phyloP scores from a whole-genome alignment of 805 yeast genomes.

The Candida insectorum region DNA sequence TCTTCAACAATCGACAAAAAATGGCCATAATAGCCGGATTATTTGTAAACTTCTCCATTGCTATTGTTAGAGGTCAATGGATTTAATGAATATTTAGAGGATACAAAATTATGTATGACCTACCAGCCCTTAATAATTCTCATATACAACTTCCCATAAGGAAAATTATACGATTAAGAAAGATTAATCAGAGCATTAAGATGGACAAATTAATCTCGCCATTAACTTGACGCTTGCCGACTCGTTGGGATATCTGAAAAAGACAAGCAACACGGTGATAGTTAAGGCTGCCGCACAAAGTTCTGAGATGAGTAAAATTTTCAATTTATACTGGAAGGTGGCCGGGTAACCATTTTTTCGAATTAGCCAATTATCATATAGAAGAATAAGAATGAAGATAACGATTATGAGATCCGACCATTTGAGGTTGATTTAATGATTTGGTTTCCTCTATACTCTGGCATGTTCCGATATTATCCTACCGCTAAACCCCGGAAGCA shows the following conservation, averaged over 20 bases:
- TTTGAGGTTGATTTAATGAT: too few relatives aligned
- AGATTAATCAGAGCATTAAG: constrained; percentile 36
- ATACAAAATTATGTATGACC: constrained; percentile 33
- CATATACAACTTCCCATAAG: constrained; percentile 14
- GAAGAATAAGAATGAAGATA: too few relatives aligned
- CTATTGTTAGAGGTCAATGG: constrained; percentile 51
- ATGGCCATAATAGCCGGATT: constrained; percentile 74
- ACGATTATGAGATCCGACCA: too few relatives aligned
- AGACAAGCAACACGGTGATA: constrained; percentile 52
- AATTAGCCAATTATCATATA: too few relatives aligned
- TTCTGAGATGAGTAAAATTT: constrained; percentile 6
- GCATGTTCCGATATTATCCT: too few relatives aligned
- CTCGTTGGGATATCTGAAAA: constrained; percentile 42
- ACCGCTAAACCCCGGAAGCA: too few relatives aligned
- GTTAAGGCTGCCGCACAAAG: constrained; percentile 52
- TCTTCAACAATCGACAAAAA: constrained; percentile 59
- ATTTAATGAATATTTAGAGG: constrained; percentile 14
- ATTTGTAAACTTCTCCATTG: constrained; percentile 63
- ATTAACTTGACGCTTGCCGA: constrained; percentile 48
- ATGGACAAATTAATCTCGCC: constrained; percentile 47
- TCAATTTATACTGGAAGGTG: too few relatives aligned
- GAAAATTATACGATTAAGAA: constrained; percentile 8
- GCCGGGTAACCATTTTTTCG: too few relatives aligned
- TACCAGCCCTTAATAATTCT: constrained; percentile 44
- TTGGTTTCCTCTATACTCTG: too few relatives aligned